phyloP scores from a whole-genome alignment of 176 grass and related monocot genomes.

The Rhynchospora pubera region DNA sequence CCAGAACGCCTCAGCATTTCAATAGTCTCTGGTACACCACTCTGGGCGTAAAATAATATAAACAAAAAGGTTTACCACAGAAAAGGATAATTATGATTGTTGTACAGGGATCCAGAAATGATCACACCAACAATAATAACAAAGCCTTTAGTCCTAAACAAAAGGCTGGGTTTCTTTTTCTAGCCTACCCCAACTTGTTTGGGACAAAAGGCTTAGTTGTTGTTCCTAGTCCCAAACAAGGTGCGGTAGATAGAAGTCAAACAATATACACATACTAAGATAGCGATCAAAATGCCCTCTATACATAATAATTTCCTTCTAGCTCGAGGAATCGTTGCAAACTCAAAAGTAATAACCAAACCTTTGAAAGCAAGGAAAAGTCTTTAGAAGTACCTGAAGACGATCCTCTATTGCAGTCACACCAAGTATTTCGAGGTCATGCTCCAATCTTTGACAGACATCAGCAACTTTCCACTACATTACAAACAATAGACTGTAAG shows the following conservation, averaged over 20 bases:
- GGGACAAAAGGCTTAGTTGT: no score
- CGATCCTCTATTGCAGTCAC: constrained; percentile 91
- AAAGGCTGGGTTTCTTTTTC: no score
- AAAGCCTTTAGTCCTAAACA: no score
- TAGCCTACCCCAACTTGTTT: no score
- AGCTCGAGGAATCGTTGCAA: not conserved
- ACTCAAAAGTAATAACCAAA: constrained; percentile 14
- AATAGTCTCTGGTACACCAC: constrained; percentile 90
- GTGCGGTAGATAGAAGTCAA: not conserved
- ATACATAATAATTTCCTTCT: not conserved
- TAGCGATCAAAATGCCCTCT: not conserved
- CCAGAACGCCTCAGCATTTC: constrained; percentile 93
- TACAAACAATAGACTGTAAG: constrained; percentile 13
- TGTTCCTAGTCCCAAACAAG: no score
- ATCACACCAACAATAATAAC: no score
- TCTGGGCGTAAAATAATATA: constrained; percentile 33
- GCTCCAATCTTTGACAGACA: constrained; percentile 85
- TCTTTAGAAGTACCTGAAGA: constrained; percentile 49
- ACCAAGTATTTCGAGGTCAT: constrained; percentile 80
- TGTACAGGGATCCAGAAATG: not conserved
- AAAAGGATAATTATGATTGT: not conserved
- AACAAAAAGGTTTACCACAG: constrained; percentile 1
- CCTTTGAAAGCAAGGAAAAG: not conserved
- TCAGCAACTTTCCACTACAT: constrained; percentile 89
- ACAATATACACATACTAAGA: not conserved